Evolutionary conservation across 345 rosid genomes (phyloP), one percentile per base, ranked within the genome.

Genomic region (Salix arbutifolia): DNA sequence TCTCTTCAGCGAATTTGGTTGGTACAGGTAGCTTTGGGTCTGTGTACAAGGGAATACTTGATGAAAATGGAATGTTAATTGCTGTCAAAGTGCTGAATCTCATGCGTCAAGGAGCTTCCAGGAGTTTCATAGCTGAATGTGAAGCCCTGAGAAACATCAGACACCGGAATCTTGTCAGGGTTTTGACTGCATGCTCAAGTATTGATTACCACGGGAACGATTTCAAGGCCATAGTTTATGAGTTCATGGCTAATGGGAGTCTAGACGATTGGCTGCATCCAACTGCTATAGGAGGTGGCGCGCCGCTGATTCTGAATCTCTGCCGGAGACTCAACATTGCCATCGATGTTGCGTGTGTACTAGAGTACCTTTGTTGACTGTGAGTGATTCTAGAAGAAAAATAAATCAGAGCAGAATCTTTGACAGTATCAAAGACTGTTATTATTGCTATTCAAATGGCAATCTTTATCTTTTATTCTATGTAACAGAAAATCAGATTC

Each of bases 181-280:
- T 74, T 6, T 17, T 46, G 5, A 37, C 60, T 16, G 35, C 40
- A 28, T 74, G 70, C 58, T 65, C 64, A 6, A 65, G 69, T 17
- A 44, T 65, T 23, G 61, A 74, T 74, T 46, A 38, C 35, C 11
- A 60, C 23, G 69, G 76, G 16, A 18, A 61, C 14, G 68, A 73
- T 4, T 73, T 61, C 58, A 73, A 73, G 21, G 77, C 70, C 18
- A 30, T 74, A 31, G 46, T 74, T 2, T 46, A 60, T 7, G 70
- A 74, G 70, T 74, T 74, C 17, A 62, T 74, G 40, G 25, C 40
- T 8, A 74, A 74, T 17, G 77, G 77, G 30, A 74, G 70, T 65
- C 28, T 74, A 38, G 77, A 74, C n/a, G 48, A 23, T 12, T 74
- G 77, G 60, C 21, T 52, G 21, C 60, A 52, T 52, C 0, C 23